A percentile compares a stretch with the other conserved stretches of the same genome.
Conservation (phyloP, 441 rosid species). For the Arabidopsis hybrid region DNA sequence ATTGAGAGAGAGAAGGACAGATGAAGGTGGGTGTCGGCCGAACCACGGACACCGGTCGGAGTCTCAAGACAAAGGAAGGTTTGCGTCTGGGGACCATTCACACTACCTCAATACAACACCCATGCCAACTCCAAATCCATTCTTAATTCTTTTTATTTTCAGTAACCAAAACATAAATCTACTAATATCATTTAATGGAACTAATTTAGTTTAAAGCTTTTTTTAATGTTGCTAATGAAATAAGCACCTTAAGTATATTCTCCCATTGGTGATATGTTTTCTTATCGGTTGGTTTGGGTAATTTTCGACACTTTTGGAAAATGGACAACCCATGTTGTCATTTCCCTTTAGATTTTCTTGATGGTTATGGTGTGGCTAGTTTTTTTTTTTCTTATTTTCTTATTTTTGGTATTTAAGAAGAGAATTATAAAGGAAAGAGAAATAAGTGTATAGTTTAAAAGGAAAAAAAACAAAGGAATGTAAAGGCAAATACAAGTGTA, state of each 20-base stretch:
- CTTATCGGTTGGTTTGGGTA: constrained; percentile 7
- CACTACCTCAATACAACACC: constrained; percentile 21
- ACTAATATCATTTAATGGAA: not conserved
- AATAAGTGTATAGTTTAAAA: constrained; percentile 15
- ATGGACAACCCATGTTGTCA: constrained; percentile 8
- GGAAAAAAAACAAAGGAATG: constrained; percentile 26
- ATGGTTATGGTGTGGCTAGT: too few species aligned
- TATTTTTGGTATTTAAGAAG: not conserved
- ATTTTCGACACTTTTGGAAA: not conserved
- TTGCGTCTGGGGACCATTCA: constrained; percentile 46
- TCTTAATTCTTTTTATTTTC: constrained; percentile 1
- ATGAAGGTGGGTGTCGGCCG: constrained; percentile 64
- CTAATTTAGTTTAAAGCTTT: constrained; percentile 3
- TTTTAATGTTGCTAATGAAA: too few species aligned
- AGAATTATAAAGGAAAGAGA: not conserved
- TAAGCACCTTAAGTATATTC: not conserved
- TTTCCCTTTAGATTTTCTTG: not conserved
- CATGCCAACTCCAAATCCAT: constrained; percentile 30
- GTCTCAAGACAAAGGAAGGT: constrained; percentile 50
- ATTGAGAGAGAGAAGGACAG: constrained; percentile 50
- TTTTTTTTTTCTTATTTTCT: too few species aligned
- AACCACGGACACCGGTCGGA: constrained; percentile 67
- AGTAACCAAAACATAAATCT: not conserved
- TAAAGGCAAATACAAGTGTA: constrained; percentile 32
- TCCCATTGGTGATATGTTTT: not conserved